Percentiles rank a stretch among this genome's conserved stretches.
phyloP scores from a whole-genome alignment of 2,329 filamentous ascomycete species.

The Ophiostoma pallidulum region DNA sequence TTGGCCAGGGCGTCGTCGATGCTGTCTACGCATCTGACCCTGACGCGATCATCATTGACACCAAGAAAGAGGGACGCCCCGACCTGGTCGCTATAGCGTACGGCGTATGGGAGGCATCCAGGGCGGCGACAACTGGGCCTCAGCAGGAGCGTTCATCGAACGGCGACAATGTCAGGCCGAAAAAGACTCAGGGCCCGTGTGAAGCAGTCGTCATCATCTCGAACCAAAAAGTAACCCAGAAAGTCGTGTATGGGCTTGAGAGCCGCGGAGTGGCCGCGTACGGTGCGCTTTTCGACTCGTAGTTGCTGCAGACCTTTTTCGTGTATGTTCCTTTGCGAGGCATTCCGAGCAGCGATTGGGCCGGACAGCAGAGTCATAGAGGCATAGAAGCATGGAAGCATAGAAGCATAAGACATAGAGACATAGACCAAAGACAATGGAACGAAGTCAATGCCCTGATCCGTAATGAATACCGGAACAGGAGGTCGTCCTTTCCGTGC shows the following conservation, averaged over 20 bases:
- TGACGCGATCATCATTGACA: conserved; percentile 15
- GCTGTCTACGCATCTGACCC: conserved; percentile 15
- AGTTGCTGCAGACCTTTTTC: not conserved
- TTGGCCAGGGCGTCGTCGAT: conserved; percentile 26
- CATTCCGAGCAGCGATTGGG: not conserved
- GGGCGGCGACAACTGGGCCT: too few relatives aligned
- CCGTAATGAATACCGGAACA: too few relatives aligned
- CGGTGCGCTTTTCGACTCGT: conserved; percentile 25
- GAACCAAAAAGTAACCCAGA: conserved; percentile 25
- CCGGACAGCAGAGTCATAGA: too few relatives aligned
- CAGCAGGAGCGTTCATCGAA: not conserved
- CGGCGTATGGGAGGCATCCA: conserved; percentile 9
- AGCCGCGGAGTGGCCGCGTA: conserved; percentile 25
- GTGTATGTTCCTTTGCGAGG: not conserved
- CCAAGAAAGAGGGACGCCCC: conserved; percentile 11
- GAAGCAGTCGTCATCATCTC: conserved; percentile 26
- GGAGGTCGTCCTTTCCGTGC: too few relatives aligned
- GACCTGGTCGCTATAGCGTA: conserved; percentile 15
- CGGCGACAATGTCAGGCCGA: not conserved
- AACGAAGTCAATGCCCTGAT: too few relatives aligned
- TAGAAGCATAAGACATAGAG: too few relatives aligned
- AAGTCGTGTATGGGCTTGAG: conserved; percentile 26
- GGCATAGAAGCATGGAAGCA: too few relatives aligned
- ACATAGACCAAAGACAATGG: too few relatives aligned
- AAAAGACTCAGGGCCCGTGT: conserved; percentile 4